Conservation (phyloP, 768 basidiomycete species). For the Pleurotus citrinopileatus region DNA sequence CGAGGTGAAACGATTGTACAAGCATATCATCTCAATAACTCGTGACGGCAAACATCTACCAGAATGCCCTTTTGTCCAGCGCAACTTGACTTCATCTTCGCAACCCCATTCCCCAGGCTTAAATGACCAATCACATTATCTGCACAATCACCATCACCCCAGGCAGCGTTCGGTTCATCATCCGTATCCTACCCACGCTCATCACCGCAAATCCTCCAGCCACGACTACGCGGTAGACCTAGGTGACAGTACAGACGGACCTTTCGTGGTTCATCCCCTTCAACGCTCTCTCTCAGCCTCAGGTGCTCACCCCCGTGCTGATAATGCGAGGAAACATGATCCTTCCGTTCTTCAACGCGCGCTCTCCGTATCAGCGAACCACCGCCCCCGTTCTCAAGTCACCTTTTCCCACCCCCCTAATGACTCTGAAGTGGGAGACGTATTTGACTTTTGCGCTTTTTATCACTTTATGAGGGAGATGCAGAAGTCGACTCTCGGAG, state of each 20-base stretch:
- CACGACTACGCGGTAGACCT: not conserved
- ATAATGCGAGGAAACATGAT: not conserved
- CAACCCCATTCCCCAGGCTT: too few relatives aligned
- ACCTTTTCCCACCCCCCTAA: not conserved
- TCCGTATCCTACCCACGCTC: not conserved
- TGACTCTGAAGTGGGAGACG: slow-evolving; percentile 18
- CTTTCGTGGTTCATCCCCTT: not conserved
- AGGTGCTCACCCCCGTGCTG: not conserved
- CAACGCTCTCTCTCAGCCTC: slow-evolving; percentile 9
- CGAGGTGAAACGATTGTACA: slow-evolving; percentile 71
- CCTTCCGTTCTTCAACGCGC: not conserved
- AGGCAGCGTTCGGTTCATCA: not conserved
- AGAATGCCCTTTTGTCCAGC: not conserved
- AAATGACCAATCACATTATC: not conserved
- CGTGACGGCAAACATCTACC: not conserved
- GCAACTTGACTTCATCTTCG: too few relatives aligned
- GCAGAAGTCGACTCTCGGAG: slow-evolving; percentile 38
- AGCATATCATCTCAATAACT: slow-evolving; percentile 26
- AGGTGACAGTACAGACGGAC: not conserved
- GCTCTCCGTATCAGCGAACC: not conserved
- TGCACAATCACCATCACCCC: not conserved
- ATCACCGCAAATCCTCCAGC: not conserved
- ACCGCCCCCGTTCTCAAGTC: not conserved
- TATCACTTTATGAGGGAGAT: slow-evolving; percentile 41
- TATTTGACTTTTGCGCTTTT: slow-evolving; percentile 41